Evolutionary conservation across 1,139 yeast species (phyloP).

Genomic region (Yamadazyma kanchanaburiensis): DNA sequence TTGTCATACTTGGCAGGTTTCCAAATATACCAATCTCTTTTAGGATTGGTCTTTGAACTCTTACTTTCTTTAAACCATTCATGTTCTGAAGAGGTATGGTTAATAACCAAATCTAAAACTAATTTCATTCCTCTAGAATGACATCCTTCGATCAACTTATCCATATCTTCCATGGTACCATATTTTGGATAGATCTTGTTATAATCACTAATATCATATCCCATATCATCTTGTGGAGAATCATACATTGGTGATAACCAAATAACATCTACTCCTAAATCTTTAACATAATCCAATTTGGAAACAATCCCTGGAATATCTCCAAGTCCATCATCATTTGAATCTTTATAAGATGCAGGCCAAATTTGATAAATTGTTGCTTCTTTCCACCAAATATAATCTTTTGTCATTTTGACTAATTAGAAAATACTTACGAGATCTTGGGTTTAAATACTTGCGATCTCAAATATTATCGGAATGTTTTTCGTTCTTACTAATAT

Average conservation of each 20-base stretch:
- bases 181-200: slow-evolving; percentile 48
- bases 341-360: slow-evolving; percentile 57
- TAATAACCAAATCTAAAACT: slow-evolving; percentile 54
- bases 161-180: slow-evolving; percentile 54
- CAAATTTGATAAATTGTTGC: slow-evolving; percentile 55
- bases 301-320: slow-evolving; percentile 53
- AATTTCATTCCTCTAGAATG: slow-evolving; percentile 51
- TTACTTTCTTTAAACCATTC: slow-evolving; percentile 57
- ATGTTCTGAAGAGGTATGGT: slow-evolving; percentile 57
- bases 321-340: slow-evolving; percentile 58
- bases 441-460: neutral
- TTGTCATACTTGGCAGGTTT: slow-evolving; percentile 44
- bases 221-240: slow-evolving; percentile 63
- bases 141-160: slow-evolving; percentile 41
- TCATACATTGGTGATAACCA: slow-evolving; percentile 61
- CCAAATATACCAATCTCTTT: slow-evolving; percentile 65
- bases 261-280: slow-evolving; percentile 49
- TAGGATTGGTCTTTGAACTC: slow-evolving; percentile 47
- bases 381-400: slow-evolving; percentile 51
- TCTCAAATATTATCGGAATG: neutral
- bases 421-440: neutral
- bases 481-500: neutral
- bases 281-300: slow-evolving; percentile 49
- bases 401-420: neutral
- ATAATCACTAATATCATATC: slow-evolving; percentile 58